Evolutionary conservation across 192 early-diverging fungal genomes (phyloP), one percentile per base, ranked within the genome.

Genomic region (Podila horticola): DNA sequence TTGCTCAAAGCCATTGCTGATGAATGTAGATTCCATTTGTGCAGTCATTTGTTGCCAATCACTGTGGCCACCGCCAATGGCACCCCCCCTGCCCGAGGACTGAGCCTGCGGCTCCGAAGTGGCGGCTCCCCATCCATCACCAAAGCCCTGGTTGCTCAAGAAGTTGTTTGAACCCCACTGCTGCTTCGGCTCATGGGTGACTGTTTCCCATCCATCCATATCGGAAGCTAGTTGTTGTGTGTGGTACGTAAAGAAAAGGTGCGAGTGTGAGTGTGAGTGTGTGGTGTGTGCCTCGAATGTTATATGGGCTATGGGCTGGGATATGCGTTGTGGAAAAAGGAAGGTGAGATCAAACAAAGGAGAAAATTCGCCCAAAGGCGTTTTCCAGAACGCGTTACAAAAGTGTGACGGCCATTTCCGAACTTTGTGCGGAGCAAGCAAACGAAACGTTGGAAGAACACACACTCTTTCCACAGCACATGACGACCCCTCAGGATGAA

Each of bases 21-120:
- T 59, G 62, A n/a, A 38, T 34, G 57, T 60, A 13, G 67, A 20
- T 20, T 64, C 67, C 74, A 69, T 75, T 5, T 69, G 66, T 10
- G 29, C 22, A 13, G 36, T 1, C 50, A 58, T 55, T 38, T 55
- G 52, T 12, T 55, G 52, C 52, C 52, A 55, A 24, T 22, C 22
- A 17, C n/a, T 10, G 17, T 26, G 5, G 9, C 52, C 52, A 26
- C 52, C 52, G 10, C n/a, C 3, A 9, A 6, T 55, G n/a, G 8
- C 19, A 20, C 52, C 24, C 7, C n/a, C 20, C 52, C 52, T 24
- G 24, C 52, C 52, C n/a, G n/a, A n/a, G 1, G 52, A 55, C 20
- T 55, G 52, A 22, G 52, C 8, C 4, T 55, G 52, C 52, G 52
- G 5, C 24, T 55, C 52, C 6, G 52, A 24, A 24, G 52, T 55